phyloP scores from a whole-genome alignment of 345 rosid species.

The Geranium brycei region DNA sequence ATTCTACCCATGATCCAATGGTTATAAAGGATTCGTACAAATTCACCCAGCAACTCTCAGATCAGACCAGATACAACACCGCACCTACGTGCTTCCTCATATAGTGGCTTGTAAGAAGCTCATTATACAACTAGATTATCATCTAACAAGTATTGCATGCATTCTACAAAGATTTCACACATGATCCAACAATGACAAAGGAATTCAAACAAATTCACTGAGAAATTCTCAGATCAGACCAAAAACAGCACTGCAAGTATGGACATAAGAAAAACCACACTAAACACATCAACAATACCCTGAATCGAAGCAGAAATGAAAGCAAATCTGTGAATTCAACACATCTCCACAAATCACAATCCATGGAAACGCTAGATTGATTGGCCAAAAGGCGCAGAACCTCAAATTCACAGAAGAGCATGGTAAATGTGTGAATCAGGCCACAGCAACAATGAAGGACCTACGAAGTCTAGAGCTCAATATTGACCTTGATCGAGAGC shows the following conservation, averaged over 20 bases:
- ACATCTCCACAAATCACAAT: neutral
- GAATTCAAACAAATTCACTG: conserved; percentile 12
- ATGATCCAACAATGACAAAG: neutral
- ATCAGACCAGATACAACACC: conserved; percentile 4
- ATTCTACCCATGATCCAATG: neutral
- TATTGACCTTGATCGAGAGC: conserved; percentile 5
- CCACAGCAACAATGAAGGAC: neutral
- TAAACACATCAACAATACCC: conserved; percentile 3
- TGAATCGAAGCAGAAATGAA: neutral
- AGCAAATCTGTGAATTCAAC: conserved; percentile 1
- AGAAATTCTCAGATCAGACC: conserved; percentile 1
- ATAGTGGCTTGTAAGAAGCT: neutral
- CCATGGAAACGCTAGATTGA: neutral
- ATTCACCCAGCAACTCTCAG: conserved; percentile 1
- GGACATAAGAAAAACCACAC: neutral
- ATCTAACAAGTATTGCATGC: neutral
- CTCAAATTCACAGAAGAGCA: neutral
- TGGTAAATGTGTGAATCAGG: neutral
- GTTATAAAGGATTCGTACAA: conserved; percentile 12
- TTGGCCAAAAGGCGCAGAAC: neutral
- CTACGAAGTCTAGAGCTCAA: neutral
- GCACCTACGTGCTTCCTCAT: too few species aligned
- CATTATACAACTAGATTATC: neutral
- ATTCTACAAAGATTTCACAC: too few species aligned
- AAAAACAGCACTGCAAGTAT: conserved; percentile 1